Conservation (phyloP, 306 rosid genomes). For the barrel medic (Medicago truncatula) region MtrunA17r5.0-ANR NC_053043.1:746501-747000, state of each 20-base stretch:
- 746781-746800: not conserved
- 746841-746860: not conserved
- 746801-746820: not conserved
- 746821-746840: not conserved
- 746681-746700: constrained; percentile 55
- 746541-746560: constrained; percentile 33
- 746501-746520: not conserved
- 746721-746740: too few relatives aligned
- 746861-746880: not conserved
- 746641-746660: constrained; percentile 29
- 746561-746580: constrained; percentile 42
- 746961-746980: constrained; percentile 49
- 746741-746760: not conserved
- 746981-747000: not conserved
- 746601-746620: constrained; percentile 35
- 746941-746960: constrained; percentile 48
- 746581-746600: constrained; percentile 43
- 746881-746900: too few relatives aligned
- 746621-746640: not conserved
- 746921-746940: not conserved
- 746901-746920: too few relatives aligned
- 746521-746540: constrained; percentile 44
- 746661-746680: constrained; percentile 26
- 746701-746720: not conserved
- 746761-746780: not conserved